Percentiles rank a stretch among this genome's conserved stretches.
These are phyloP conservation scores for Leccinum griseonigrum DNA, from an alignment of 1,284 basidiomycete species.

Conservation along the genomic window DNA sequence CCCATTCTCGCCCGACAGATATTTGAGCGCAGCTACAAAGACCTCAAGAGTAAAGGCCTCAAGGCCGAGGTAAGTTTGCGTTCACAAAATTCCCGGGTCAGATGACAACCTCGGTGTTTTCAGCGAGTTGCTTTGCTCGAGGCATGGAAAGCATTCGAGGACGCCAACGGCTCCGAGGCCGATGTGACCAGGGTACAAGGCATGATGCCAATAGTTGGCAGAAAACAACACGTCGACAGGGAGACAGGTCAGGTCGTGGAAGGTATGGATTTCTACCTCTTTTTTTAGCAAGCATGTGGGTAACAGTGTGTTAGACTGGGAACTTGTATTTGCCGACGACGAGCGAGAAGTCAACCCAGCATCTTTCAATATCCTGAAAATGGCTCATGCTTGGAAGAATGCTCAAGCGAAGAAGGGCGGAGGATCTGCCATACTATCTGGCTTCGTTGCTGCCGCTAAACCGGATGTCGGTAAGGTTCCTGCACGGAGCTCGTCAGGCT, in stretches of 20 bases:
- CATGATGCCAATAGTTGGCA: constrained; percentile 90
- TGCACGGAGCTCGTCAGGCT: constrained; percentile 7
- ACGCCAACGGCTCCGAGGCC: constrained; percentile 67
- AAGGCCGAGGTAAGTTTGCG: constrained; percentile 77
- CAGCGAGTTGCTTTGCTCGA: constrained; percentile 87
- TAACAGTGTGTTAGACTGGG: constrained; percentile 66
- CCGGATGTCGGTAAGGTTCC: constrained; percentile 15
- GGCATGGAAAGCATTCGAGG: constrained; percentile 92
- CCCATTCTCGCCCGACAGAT: constrained; percentile 67
- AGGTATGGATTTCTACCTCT: constrained; percentile 49
- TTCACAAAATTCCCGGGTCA: neutral
- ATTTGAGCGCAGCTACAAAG: constrained; percentile 85
- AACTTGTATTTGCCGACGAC: constrained; percentile 93
- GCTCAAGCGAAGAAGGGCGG: constrained; percentile 41
- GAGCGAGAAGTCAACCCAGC: constrained; percentile 89
- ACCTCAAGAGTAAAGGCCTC: constrained; percentile 74
- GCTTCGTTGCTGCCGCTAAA: constrained; percentile 42
- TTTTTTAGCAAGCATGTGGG: neutral
- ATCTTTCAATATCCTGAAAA: constrained; percentile 91
- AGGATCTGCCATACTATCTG: constrained; percentile 36
- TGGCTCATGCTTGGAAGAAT: constrained; percentile 86
- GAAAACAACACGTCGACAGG: constrained; percentile 78
- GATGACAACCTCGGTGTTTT: constrained; percentile 7
- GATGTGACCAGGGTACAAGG: constrained; percentile 77
- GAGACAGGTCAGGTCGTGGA: constrained; percentile 85